phyloP scores from a whole-genome alignment of 805 yeast species.

The Candida andamanensis region DNA sequence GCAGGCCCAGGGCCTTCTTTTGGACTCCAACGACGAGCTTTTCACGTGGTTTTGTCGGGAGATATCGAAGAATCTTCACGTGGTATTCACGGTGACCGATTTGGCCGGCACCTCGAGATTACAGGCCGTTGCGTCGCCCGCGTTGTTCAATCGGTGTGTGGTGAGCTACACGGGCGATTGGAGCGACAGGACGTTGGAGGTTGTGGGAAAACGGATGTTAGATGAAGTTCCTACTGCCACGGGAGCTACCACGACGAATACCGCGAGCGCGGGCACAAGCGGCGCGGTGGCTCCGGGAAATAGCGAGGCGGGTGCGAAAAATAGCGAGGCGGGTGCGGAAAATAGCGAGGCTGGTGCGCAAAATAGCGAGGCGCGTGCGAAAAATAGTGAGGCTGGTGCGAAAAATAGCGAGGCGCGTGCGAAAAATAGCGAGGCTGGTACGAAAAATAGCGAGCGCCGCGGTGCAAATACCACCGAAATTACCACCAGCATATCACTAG shows the following conservation, averaged over 20 bases:
- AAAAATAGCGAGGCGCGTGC: neutral
- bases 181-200: conserved; percentile 46
- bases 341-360: neutral
- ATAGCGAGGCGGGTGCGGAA: conserved; percentile 22
- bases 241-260: no score
- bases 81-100: conserved; percentile 69
- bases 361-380: no score
- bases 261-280: no score
- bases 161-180: conserved; percentile 87
- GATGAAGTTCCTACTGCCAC: conserved; percentile 49
- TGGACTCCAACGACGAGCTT: conserved; percentile 66
- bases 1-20: conserved; percentile 51
- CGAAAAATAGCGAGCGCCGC: conserved; percentile 13
- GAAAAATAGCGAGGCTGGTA: neutral
- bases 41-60: conserved; percentile 70
- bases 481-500: neutral
- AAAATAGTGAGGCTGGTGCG: no score
- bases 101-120: conserved; percentile 24
- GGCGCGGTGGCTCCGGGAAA: no score
- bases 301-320: no score
- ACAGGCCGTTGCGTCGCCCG: conserved; percentile 71
- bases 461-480: conserved; percentile 4
- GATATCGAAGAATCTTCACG: conserved; percentile 70
- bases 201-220: conserved; percentile 44
- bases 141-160: conserved; percentile 84